Percentiles rank a stretch among this genome's conserved stretches.
phyloP scores from a whole-genome alignment of 2,329 filamentous ascomycete species.

The Drechslerella stenobrocha region DNA sequence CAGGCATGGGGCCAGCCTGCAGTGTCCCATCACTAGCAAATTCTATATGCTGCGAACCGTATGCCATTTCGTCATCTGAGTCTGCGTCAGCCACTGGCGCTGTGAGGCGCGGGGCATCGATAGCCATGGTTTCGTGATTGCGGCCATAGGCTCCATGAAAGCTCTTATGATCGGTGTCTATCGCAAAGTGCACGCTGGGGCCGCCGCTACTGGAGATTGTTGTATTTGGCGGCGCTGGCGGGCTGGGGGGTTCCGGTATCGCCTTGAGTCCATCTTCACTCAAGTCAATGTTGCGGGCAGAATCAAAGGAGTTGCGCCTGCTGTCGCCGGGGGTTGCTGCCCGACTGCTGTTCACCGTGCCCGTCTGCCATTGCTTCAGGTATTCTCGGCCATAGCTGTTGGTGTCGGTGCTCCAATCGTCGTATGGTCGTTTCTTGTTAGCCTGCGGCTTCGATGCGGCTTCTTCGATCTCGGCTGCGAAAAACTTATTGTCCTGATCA shows the following conservation, averaged over 20 bases:
- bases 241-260: slow-evolving; percentile 33
- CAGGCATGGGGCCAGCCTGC: slow-evolving; percentile 16
- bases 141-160: slow-evolving; percentile 24
- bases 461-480: slow-evolving; percentile 47
- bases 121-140: slow-evolving; percentile 15
- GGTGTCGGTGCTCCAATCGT: slow-evolving; percentile 28
- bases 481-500: slow-evolving; percentile 50
- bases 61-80: slow-evolving; percentile 38
- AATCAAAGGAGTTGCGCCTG: slow-evolving; percentile 34
- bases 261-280: slow-evolving; percentile 19
- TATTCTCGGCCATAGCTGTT: slow-evolving; percentile 14
- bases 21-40: slow-evolving; percentile 29
- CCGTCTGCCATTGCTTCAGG: slow-evolving; percentile 27
- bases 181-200: slow-evolving; percentile 39
- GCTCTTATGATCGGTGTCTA: slow-evolving; percentile 14
- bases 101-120: slow-evolving; percentile 18
- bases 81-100: slow-evolving; percentile 13
- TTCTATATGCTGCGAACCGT: slow-evolving; percentile 28
- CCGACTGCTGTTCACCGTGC: slow-evolving; percentile 41
- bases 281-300: not conserved
- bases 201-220: not conserved
- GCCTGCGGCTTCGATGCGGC: slow-evolving; percentile 18
- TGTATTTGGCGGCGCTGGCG: slow-evolving; percentile 16
- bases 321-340: slow-evolving; percentile 39
- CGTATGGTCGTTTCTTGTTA: slow-evolving; percentile 24